Evolutionary conservation across 2,329 filamentous ascomycete species (phyloP), one percentile per base, ranked within the genome.

Genomic region (Arthrobotrys megalospora): DNA sequence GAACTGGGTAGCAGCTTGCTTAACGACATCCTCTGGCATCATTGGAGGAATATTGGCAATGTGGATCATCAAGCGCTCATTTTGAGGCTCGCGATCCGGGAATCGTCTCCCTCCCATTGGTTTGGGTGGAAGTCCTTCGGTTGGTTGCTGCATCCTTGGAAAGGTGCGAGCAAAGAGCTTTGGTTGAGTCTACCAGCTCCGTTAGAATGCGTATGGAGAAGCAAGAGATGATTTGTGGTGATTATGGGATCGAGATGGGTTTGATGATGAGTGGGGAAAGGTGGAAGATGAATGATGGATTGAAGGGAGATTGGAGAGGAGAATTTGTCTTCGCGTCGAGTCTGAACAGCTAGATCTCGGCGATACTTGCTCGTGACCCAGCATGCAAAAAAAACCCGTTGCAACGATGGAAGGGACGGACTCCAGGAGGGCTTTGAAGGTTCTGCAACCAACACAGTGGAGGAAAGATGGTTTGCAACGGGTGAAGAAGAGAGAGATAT

Each of bases 11-110:
- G 75, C 75, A 62, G 75, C 53, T 32, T 71, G 66, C 50, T 78
- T 78, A 8, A 78, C 53, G 1, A 78, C 62, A 34, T 78, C 75
- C 28, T 78, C 75, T 2, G 75, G 75, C 75, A 78, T 78, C 75
- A 78, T 78, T 43, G 75, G 75, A 36, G 75, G 75, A 21, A 78
- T 78, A 19, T 14, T 16, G 0, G 50, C 67, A 28, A 78, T 64
- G 16, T 78, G 75, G 24, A 78, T 64, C 43, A 78, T 68, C 3
- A 78, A 50, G 24, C 70, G 69, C 11, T 78, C 75, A 45, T 78
- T 78, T 10, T 71, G 63, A 5, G 43, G 58, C 19, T 78, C 75
- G 14, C 52, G 53, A n/a, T 68, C 67, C 32, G 41, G 60, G 45
- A 65, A 67, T 32, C 53, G 32, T 32, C 53, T 66, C 6, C 62